These are phyloP conservation scores for Vitis hybrid DNA, from an alignment of 177 flowering plant genomes.

Conservation along the genomic window DNA sequence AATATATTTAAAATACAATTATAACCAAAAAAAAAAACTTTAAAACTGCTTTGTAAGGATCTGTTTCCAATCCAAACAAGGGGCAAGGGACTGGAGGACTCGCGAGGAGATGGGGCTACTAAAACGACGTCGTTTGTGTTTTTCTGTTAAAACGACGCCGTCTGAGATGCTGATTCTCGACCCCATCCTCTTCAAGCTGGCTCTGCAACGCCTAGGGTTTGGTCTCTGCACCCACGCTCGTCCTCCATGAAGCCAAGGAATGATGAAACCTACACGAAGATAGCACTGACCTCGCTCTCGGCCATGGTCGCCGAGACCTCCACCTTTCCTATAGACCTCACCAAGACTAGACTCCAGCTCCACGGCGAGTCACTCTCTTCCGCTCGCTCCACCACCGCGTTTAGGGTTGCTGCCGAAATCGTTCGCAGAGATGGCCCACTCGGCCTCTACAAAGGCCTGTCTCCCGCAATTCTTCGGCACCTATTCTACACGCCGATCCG, in stretches of 20 bases:
- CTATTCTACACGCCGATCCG: conserved; percentile 86
- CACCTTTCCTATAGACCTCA: conserved; percentile 83
- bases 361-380: conserved; percentile 39
- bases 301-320: conserved; percentile 81
- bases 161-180: too few relatives aligned
- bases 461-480: conserved; percentile 79
- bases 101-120: background rate
- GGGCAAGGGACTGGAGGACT: too few relatives aligned
- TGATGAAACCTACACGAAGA: conserved; percentile 24
- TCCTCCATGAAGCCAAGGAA: conserved; percentile 14
- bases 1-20: too few relatives aligned
- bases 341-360: conserved; percentile 84
- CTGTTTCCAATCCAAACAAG: too few relatives aligned
- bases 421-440: conserved; percentile 42
- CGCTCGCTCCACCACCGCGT: conserved; percentile 38
- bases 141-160: background rate
- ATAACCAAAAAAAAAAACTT: too few relatives aligned
- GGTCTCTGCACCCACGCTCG: background rate
- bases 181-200: too few relatives aligned
- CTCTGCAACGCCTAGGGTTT: background rate
- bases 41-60: too few relatives aligned
- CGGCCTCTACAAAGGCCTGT: conserved; percentile 74
- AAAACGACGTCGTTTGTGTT: background rate
- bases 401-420: conserved; percentile 50
- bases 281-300: conserved; percentile 55